phyloP scores from a whole-genome alignment of 2,329 filamentous ascomycete genomes.

The Botrytis tulipae region DNA sequence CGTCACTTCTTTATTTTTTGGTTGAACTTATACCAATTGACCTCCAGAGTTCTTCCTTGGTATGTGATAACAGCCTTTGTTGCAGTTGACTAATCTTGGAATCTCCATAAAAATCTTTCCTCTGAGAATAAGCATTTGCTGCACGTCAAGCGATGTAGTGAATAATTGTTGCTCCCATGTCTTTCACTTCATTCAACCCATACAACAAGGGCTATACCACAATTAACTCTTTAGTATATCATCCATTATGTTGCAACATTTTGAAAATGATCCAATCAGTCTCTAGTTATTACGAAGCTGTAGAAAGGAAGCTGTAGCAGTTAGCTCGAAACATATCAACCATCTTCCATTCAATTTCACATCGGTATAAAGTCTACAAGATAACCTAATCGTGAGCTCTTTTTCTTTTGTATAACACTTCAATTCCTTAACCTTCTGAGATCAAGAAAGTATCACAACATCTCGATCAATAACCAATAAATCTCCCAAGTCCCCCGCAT shows the following conservation, averaged over 20 bases:
- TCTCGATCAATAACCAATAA: not conserved
- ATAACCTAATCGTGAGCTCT: not conserved
- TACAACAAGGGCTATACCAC: not conserved
- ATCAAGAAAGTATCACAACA: not conserved
- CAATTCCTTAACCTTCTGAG: not conserved
- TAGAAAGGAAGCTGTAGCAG: not conserved
- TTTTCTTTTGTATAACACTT: not conserved
- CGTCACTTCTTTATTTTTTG: not conserved
- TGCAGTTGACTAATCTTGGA: not conserved
- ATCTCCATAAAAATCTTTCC: not conserved
- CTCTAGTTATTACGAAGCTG: not conserved
- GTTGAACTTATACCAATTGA: not conserved
- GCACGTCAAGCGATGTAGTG: not conserved
- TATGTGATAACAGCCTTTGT: not conserved
- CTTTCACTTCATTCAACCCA: not conserved
- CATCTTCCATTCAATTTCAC: not conserved
- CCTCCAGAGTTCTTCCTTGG: accelerated
- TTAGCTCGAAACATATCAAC: not conserved
- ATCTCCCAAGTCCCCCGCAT: not conserved
- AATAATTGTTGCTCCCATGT: not conserved
- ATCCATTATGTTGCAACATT: accelerated
- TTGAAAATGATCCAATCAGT: not conserved
- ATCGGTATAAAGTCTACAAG: not conserved
- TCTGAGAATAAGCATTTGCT: not conserved
- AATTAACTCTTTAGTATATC: not conserved